A percentile compares a stretch with the other conserved stretches of the same genome.
These are phyloP conservation scores for Elaphomyces granulatus DNA, from an alignment of 495 filamentous ascomycete species.

Conservation along the genomic window DNA sequence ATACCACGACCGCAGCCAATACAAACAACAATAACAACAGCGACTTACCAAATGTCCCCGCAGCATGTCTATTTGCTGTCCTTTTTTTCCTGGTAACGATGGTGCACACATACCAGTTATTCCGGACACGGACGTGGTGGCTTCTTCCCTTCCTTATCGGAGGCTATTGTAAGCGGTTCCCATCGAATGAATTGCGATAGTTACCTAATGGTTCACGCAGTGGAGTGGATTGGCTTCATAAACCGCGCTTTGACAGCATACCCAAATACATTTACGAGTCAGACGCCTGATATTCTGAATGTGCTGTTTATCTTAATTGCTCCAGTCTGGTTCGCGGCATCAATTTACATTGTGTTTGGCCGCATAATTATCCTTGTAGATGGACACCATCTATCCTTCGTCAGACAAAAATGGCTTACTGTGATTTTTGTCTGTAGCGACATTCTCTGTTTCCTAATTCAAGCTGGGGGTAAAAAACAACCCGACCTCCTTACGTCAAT, in stretches of 20 bases:
- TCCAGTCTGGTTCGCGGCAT: conserved; percentile 37
- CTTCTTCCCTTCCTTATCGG: conserved; percentile 42
- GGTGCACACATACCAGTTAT: conserved; percentile 31
- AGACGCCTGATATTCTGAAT: conserved; percentile 33
- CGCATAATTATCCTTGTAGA: conserved; percentile 30
- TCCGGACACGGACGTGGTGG: conserved; percentile 35
- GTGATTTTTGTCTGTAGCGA: conserved; percentile 27
- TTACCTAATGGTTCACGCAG: conserved; percentile 3
- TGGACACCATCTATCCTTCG: conserved; percentile 22
- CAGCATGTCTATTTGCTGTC: conserved; percentile 5
- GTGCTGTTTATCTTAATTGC: conserved; percentile 32
- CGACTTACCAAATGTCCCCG: too few species aligned
- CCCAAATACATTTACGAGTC: conserved; percentile 15
- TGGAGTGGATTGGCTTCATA: conserved; percentile 28
- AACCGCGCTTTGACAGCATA: conserved; percentile 19
- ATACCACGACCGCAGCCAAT: too few species aligned
- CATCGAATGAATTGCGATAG: background rate
- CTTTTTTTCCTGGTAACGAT: conserved; percentile 16
- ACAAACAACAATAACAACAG: too few species aligned
- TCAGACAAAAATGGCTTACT: conserved; percentile 33
- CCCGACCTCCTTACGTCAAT: too few species aligned
- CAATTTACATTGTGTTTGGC: conserved; percentile 42
- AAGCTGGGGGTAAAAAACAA: conserved; percentile 19
- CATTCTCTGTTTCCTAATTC: conserved; percentile 27
- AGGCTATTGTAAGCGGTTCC: conserved; percentile 32